Evolutionary conservation across 805 yeast genomes (phyloP).

Genomic region (Maudiozyma pseudohumilis): DNA sequence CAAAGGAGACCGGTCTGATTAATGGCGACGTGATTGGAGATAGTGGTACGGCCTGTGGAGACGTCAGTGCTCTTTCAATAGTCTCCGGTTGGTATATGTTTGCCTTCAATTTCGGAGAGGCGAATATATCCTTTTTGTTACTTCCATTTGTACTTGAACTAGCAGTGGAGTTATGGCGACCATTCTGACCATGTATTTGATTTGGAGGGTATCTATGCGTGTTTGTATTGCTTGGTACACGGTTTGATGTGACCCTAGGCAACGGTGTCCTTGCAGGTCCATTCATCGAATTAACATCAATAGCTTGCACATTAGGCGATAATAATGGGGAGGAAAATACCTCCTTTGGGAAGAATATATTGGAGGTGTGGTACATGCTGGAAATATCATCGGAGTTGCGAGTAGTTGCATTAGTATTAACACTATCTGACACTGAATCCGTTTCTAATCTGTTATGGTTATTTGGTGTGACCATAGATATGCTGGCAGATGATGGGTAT

Average conservation of each 20-base stretch:
- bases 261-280: slow-evolving; percentile 7
- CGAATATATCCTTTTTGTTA: slow-evolving; percentile 6
- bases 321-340: slow-evolving; percentile 37
- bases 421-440: background rate
- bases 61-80: slow-evolving; percentile 37
- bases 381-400: background rate
- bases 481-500: background rate
- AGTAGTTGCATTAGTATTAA: background rate
- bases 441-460: background rate
- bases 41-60: slow-evolving; percentile 58
- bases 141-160: background rate
- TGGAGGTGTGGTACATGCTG: slow-evolving; percentile 27
- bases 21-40: slow-evolving; percentile 39
- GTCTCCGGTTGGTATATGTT: slow-evolving; percentile 48
- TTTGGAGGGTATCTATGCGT: background rate
- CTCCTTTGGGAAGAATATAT: slow-evolving; percentile 34
- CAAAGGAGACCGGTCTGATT: slow-evolving; percentile 39
- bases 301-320: slow-evolving; percentile 34
- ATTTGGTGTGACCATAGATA: background rate
- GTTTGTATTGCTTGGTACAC: background rate
- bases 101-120: slow-evolving; percentile 31
- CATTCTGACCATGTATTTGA: background rate
- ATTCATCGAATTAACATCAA: slow-evolving; percentile 7
- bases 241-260: slow-evolving; percentile 4
- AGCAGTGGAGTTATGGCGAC: background rate